Base-by-base conservation (phyloP, 1,284 basidiomycete species). In the Vanrija sp. region DNA sequence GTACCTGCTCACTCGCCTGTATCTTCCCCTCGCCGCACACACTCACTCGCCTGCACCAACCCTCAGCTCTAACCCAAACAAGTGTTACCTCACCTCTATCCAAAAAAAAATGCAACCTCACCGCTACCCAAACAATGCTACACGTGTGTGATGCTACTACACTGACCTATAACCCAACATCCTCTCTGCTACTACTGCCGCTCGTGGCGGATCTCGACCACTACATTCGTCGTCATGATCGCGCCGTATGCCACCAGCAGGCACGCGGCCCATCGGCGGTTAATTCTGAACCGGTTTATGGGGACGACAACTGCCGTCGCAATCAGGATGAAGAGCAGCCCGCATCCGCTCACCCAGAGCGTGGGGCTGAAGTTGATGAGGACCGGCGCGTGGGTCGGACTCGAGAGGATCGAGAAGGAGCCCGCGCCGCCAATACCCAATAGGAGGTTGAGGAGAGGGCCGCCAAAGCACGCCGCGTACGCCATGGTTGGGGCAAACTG, bases 381-480 rank as follows among this genome's bases (percentile, higher is more conserved):
- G 38, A 98, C 82, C 18, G 79, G 69, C 69, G 89, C 88, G 2
- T 86, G 83, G 43, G 83, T 61, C 0, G 79, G 64, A 14, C 59
- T 54, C 21, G 64, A 78, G 18, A 76, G 58, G 43, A 76, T 72
- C 53, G 70, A 68, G 47, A 73, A 77, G 12, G 71, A 66, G 3
- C 76, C 77, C 3, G 73, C 72, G 5, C 74, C 73, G 18, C 76
- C 77, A 38, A 77, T 64, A 10, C 76, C 76, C 50, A 98, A 85
- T 5, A 98, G 84, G 63, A 98, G 90, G 78, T 97, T 98, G 65
- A 98, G 85, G 91, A 98, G 93, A 0, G 65, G 58, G 3, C 66
- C 60, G 28, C 65, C 72, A 59, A 77, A 72, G 57, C 73, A 75
- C 8, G 86, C 85, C 14, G 72, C 72, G 58, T 75, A 77, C 12